Conservation (phyloP, 2,329 filamentous ascomycete genomes). For the Penicillium rolfsii region DNA sequence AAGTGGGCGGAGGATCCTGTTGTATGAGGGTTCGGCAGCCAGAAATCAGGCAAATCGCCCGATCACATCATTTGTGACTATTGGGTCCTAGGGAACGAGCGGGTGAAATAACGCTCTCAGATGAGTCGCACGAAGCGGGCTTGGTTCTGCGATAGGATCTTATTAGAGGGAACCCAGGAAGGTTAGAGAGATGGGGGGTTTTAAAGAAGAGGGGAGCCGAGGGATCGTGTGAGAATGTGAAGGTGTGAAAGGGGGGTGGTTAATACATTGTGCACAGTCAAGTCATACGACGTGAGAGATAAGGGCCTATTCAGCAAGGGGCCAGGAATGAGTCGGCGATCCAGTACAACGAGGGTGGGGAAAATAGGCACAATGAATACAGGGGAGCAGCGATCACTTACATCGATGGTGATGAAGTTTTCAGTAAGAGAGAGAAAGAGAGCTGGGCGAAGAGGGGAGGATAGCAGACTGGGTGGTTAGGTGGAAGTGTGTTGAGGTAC, state of each 20-base stretch:
- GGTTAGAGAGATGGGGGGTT: neutral
- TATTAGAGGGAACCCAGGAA: neutral
- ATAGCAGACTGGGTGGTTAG: neutral
- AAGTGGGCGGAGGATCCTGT: neutral
- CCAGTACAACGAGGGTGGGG: neutral
- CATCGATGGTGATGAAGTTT: neutral
- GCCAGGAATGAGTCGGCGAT: slow-evolving; percentile 1
- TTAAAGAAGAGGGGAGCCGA: neutral
- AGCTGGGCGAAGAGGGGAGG: neutral
- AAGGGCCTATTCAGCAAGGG: slow-evolving; percentile 5
- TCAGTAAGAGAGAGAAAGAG: neutral
- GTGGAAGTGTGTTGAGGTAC: neutral
- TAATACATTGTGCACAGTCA: neutral
- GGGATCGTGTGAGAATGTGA: neutral
- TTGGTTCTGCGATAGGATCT: neutral
- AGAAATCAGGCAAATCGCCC: slow-evolving; percentile 18
- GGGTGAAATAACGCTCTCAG: neutral
- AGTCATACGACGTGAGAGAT: neutral
- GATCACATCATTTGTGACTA: slow-evolving; percentile 29
- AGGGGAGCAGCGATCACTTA: neutral
- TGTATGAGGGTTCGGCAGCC: slow-evolving; percentile 14
- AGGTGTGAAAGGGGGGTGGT: neutral
- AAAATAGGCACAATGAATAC: neutral
- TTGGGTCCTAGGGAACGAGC: neutral
- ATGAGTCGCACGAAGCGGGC: neutral